Evolutionary conservation across 1,139 yeast genomes (phyloP).

Genomic region (Yamadazyma friedrichii): DNA sequence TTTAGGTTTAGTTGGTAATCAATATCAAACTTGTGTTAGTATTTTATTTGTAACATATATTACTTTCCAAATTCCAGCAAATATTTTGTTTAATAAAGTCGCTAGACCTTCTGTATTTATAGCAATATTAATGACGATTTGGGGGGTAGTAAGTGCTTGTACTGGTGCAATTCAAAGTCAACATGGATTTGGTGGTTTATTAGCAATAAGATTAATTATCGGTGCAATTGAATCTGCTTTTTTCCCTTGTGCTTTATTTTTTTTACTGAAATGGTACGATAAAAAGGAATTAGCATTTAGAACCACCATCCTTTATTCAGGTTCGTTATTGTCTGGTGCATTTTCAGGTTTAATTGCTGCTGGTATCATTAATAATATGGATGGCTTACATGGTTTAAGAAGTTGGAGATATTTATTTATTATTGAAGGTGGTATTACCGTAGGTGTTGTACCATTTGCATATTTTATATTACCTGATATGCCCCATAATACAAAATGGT

Average conservation of each 20-base stretch:
- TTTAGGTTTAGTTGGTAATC: constrained; percentile 44
- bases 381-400: constrained; percentile 34
- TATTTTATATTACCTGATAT: constrained; percentile 70
- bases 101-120: constrained; percentile 53
- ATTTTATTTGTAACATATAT: constrained; percentile 63
- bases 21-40: constrained; percentile 56
- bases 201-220: constrained; percentile 48
- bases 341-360: constrained; percentile 72
- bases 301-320: constrained; percentile 58
- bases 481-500: constrained; percentile 55
- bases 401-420: constrained; percentile 78
- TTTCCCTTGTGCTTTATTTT: constrained; percentile 52
- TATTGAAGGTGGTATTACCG: constrained; percentile 72
- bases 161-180: constrained; percentile 17
- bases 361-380: constrained; percentile 41
- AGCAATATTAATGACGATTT: constrained; percentile 47
- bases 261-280: constrained; percentile 50
- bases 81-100: constrained; percentile 46
- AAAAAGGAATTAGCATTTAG: constrained; percentile 50
- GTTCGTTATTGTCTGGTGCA: constrained; percentile 76
- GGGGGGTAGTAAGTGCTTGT: constrained; percentile 54
- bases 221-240: constrained; percentile 62
- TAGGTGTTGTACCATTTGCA: constrained; percentile 53
- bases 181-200: constrained; percentile 39
- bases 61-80: constrained; percentile 57